Evolutionary conservation across 176 grass and related monocot genomes (phyloP).

Genomic region (Secale cereale): DNA sequence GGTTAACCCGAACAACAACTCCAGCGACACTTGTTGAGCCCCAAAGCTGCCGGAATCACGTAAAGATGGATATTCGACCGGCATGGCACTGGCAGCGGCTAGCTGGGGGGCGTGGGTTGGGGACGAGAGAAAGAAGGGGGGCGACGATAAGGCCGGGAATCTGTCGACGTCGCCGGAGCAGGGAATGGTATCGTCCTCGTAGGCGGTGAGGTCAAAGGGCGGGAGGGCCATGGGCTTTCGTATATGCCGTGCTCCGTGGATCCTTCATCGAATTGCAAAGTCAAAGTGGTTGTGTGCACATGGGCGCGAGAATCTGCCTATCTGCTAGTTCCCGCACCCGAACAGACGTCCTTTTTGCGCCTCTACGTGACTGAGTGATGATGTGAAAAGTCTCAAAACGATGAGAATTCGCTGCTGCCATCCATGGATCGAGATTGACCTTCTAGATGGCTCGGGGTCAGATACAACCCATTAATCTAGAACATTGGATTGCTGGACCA

Average conservation of each 20-base stretch:
- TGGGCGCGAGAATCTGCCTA: constrained; percentile 28
- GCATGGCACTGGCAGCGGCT: background rate
- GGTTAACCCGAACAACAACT: background rate
- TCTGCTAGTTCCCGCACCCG: constrained; percentile 37
- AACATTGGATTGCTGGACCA: background rate
- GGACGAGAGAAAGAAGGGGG: constrained; percentile 14
- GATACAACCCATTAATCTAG: background rate
- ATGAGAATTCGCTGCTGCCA: background rate
- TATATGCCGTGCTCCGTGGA: constrained; percentile 26
- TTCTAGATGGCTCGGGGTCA: background rate
- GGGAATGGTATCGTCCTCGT: constrained; percentile 37
- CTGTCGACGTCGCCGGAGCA: constrained; percentile 13
- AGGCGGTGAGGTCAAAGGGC: constrained; percentile 28
- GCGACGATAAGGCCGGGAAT: constrained; percentile 18
- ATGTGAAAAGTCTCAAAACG: background rate
- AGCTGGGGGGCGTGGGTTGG: constrained; percentile 10
- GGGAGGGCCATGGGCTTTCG: background rate
- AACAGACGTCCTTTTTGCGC: background rate
- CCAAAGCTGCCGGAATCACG: constrained; percentile 29
- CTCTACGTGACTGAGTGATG: background rate
- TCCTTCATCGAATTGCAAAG: constrained; percentile 30
- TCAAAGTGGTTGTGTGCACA: constrained; percentile 14
- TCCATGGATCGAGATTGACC: background rate
- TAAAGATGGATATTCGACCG: constrained; percentile 19
- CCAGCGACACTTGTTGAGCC: constrained; percentile 18